A percentile compares a stretch with the other conserved stretches of the same genome.
phyloP scores from a whole-genome alignment of 2,329 filamentous ascomycete species.

The Aspergillus fumigatiaffinis region DNA sequence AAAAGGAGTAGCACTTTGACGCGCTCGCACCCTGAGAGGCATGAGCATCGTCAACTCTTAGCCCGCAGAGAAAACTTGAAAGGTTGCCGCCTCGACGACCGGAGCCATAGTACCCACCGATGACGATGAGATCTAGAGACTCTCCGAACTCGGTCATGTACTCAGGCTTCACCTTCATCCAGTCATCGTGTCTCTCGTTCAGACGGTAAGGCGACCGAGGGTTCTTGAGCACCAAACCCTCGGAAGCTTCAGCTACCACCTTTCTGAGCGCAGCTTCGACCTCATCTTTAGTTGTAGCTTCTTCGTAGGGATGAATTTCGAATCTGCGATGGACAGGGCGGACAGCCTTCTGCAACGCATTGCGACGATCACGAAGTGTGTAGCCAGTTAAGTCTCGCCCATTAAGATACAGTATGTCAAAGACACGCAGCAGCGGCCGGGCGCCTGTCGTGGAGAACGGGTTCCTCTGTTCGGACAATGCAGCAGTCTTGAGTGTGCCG shows the following conservation, averaged over 20 bases:
- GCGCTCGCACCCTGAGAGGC: slow-evolving; percentile 53
- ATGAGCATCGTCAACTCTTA: slow-evolving; percentile 69
- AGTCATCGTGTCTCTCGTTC: slow-evolving; percentile 89
- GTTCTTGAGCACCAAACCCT: slow-evolving; percentile 92
- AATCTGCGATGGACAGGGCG: slow-evolving; percentile 68
- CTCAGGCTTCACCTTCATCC: slow-evolving; percentile 98
- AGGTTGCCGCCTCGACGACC: slow-evolving; percentile 77
- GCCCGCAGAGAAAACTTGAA: slow-evolving; percentile 85
- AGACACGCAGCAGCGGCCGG: slow-evolving; percentile 77
- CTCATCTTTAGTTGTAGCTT: slow-evolving; percentile 63
- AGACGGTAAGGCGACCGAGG: slow-evolving; percentile 80
- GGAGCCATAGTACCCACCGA: slow-evolving; percentile 90
- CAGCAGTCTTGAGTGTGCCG: slow-evolving; percentile 88
- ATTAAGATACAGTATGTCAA: slow-evolving; percentile 89
- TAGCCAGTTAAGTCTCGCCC: slow-evolving; percentile 74
- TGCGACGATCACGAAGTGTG: slow-evolving; percentile 73
- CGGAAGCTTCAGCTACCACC: slow-evolving; percentile 80
- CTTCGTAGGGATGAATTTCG: slow-evolving; percentile 72
- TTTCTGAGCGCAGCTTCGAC: slow-evolving; percentile 77
- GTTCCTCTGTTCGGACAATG: slow-evolving; percentile 72
- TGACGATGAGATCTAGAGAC: slow-evolving; percentile 80
- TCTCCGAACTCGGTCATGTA: slow-evolving; percentile 98
- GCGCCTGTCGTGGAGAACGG: slow-evolving; percentile 58
- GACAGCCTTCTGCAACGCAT: slow-evolving; percentile 69
- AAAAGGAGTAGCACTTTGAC: slow-evolving; percentile 88